Base-by-base conservation (phyloP, 1,284 basidiomycete species). In the Neonothopanus nambi region DNA sequence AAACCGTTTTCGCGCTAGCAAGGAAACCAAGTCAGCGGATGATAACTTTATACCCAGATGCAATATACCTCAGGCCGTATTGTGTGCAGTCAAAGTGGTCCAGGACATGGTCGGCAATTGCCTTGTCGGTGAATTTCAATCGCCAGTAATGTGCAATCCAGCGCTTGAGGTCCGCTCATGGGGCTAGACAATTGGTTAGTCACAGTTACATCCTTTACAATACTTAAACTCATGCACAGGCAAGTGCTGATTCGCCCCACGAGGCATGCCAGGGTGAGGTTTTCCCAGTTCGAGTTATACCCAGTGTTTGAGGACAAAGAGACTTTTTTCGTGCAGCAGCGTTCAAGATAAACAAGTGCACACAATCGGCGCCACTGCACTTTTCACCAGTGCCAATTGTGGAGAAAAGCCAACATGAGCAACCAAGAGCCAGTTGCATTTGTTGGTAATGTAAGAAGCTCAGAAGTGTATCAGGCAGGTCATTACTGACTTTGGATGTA, bases 71-170 rank as follows among this genome's bases (percentile, higher is more conserved):
- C 15, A 57, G 24, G 5, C 56, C 52, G 43, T 44, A 54, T 17
- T 18, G 3, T 3, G n/a, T 18, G 8, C 44, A 21, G 12, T 51
- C 43, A 26, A 57, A 57, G 26, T 57, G 56, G 42, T 57, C 56
- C 11, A 57, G 39, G 11, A 30, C 39, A 18, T 57, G 41, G 17
- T 12, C 20, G 3, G 56, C 47, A 13, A 57, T 57, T 9, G 15
- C n/a, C 2, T 52, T 52, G 38, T 57, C 48, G 21, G 45, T 47
- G 42, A 57, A 54, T 5, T 52, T 52, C 1, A 57, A 37, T 18
- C 39, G 38, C 56, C 56, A 57, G 21, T 57, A 55, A 42, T 47
- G 48, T 35, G 45, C 35, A 15, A 58, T 37, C 44, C 46, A 51
- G 20, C 24, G 56, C 48, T 38, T 20, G 21, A 49, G 20, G 15